Percentiles rank a stretch among this genome's conserved stretches.
Conservation (phyloP, 208 protist genomes). For the Crithidia mellificae region DNA sequence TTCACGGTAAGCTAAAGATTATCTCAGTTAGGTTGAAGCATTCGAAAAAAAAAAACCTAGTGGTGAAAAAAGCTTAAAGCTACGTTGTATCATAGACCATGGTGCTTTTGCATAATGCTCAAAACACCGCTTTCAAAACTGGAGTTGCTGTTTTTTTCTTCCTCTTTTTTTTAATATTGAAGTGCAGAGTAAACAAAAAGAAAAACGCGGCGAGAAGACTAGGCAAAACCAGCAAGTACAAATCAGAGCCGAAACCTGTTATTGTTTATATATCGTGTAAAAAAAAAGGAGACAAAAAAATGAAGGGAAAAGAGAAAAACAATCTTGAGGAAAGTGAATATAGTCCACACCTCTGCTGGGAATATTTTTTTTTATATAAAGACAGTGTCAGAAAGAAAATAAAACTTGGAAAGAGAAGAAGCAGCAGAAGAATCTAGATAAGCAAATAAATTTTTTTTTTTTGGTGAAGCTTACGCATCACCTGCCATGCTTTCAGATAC, state of each 20-base stretch:
- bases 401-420: constrained; percentile 22
- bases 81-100: too few relatives aligned
- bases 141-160: not conserved
- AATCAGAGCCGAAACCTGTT: not conserved
- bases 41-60: too few relatives aligned
- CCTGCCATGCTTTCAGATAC: not conserved
- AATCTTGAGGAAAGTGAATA: not conserved
- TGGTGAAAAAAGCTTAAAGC: too few relatives aligned
- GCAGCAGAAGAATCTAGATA: constrained; percentile 3
- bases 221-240: constrained; percentile 2
- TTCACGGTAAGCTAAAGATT: too few relatives aligned
- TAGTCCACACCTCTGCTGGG: not conserved
- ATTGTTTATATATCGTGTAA: not conserved
- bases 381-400: not conserved
- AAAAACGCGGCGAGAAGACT: not conserved
- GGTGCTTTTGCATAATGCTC: too few relatives aligned
- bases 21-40: too few relatives aligned
- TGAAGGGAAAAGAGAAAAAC: not conserved
- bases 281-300: constrained; percentile 7
- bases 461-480: constrained; percentile 10
- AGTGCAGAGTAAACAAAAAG: constrained; percentile 9
- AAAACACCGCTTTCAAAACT: too few relatives aligned
- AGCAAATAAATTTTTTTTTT: too few relatives aligned
- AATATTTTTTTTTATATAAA: not conserved
- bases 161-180: too few relatives aligned